Conservation (phyloP, 805 yeast species). For the Saturnispora silvae region DNA sequence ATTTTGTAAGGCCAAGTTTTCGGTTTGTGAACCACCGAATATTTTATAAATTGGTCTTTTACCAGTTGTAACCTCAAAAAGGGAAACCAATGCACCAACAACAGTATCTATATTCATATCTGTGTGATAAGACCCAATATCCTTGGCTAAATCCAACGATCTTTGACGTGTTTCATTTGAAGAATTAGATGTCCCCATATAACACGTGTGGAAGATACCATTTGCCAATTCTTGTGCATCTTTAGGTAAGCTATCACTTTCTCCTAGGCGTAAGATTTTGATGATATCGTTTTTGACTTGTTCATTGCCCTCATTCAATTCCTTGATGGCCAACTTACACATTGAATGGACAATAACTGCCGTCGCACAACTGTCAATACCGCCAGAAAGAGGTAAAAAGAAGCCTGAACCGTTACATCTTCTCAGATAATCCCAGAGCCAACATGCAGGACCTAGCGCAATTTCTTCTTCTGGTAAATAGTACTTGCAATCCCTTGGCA, state of each 20-base stretch:
- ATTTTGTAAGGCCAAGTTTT: constrained; percentile 89
- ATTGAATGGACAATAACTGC: constrained; percentile 89
- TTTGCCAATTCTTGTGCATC: constrained; percentile 69
- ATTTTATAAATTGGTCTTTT: constrained; percentile 80
- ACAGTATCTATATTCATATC: constrained; percentile 86
- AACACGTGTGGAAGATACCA: constrained; percentile 76
- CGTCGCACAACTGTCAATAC: constrained; percentile 96
- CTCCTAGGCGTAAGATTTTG: constrained; percentile 51
- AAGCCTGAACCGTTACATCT: constrained; percentile 85
- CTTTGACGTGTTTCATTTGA: constrained; percentile 77
- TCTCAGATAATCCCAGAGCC: constrained; percentile 97
- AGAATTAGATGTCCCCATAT: constrained; percentile 94
- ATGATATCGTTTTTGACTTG: constrained; percentile 75
- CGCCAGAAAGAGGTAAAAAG: constrained; percentile 91
- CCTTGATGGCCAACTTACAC: constrained; percentile 76
- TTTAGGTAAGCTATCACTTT: constrained; percentile 38
- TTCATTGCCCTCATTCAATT: constrained; percentile 54
- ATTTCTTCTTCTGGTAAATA: constrained; percentile 92
- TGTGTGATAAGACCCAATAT: constrained; percentile 81
- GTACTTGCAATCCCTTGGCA: constrained; percentile 39
- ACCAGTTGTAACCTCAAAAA: constrained; percentile 86
- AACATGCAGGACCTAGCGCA: constrained; percentile 97
- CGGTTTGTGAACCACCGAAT: constrained; percentile 87
- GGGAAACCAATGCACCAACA: constrained; percentile 59
- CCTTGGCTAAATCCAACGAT: constrained; percentile 63